Percentiles rank a stretch among this genome's conserved stretches.
Conservation (phyloP, 2,329 filamentous ascomycete genomes). For the Colletotrichum sp. region DNA sequence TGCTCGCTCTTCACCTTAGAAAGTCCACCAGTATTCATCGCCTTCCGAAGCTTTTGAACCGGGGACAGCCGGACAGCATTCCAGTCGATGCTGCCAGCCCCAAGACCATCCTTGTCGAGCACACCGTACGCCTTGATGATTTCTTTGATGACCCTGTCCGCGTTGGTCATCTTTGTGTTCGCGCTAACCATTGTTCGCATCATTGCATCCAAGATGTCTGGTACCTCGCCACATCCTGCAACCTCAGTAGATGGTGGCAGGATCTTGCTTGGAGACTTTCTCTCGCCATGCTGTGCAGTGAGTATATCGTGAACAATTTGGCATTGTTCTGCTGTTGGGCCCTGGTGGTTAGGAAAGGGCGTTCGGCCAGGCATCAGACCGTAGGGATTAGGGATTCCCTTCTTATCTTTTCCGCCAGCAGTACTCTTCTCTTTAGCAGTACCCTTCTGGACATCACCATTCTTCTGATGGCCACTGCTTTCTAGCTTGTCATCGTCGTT, state of each 20-base stretch:
- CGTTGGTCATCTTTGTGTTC: conserved; percentile 53
- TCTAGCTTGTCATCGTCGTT: not conserved
- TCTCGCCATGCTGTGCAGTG: conserved; percentile 67
- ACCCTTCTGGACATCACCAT: not conserved
- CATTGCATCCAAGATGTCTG: conserved; percentile 58
- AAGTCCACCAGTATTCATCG: conserved; percentile 74
- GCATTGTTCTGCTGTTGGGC: conserved; percentile 72
- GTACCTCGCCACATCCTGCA: conserved; percentile 69
- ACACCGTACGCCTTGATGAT: conserved; percentile 70
- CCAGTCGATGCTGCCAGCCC: conserved; percentile 78
- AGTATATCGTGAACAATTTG: conserved; percentile 72
- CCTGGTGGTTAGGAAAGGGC: conserved; percentile 71
- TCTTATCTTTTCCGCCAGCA: conserved; percentile 2
- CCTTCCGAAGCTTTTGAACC: conserved; percentile 65
- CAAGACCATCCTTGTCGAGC: conserved; percentile 61
- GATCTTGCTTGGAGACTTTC: conserved; percentile 68
- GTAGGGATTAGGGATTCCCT: conserved; percentile 43
- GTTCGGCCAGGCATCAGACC: conserved; percentile 59
- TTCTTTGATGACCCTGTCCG: conserved; percentile 68
- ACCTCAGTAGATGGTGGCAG: conserved; percentile 73
- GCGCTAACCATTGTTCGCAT: conserved; percentile 58
- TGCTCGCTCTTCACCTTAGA: conserved; percentile 72
- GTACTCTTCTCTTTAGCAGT: not conserved
- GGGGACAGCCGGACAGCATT: conserved; percentile 68
- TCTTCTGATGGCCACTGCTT: not conserved